A percentile compares a stretch with the other conserved stretches of the same genome.
These are phyloP conservation scores for Cytospora piceicola DNA, from an alignment of 2,329 filamentous ascomycete genomes.

Conservation along the genomic window DNA sequence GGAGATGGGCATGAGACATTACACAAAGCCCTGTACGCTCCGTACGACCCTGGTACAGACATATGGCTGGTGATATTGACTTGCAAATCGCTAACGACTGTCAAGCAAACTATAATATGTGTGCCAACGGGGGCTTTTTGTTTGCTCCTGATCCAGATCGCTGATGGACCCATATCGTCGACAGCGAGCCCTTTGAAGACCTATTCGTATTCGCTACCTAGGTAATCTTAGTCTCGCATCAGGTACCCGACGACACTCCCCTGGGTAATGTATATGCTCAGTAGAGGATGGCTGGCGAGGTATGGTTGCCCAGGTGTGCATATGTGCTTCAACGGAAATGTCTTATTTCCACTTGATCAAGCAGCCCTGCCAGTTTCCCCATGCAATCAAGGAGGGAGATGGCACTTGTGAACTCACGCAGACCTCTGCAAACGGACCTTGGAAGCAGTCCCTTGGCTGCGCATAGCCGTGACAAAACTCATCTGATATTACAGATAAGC, in stretches of 20 bases:
- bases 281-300: too few species aligned
- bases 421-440: neutral
- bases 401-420: neutral
- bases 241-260: too few species aligned
- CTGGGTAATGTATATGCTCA: too few species aligned
- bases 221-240: too few species aligned
- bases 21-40: neutral
- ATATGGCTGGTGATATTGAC: neutral
- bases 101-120: neutral
- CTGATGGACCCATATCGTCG: too few species aligned
- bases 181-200: too few species aligned
- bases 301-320: too few species aligned
- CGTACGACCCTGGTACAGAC: neutral
- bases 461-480: neutral
- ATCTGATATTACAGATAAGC: neutral
- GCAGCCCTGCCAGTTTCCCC: too few species aligned
- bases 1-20: neutral
- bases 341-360: too few species aligned
- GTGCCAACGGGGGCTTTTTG: neutral
- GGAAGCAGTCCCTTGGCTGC: neutral
- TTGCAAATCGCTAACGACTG: neutral
- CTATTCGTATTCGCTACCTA: too few species aligned
- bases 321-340: too few species aligned
- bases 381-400: too few species aligned
- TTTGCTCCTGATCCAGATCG: neutral